Evolutionary conservation across 108 stramenopile species (phyloP), one percentile per base, ranked within the genome.

Genomic region (Stephanodiscus minutulus): DNA sequence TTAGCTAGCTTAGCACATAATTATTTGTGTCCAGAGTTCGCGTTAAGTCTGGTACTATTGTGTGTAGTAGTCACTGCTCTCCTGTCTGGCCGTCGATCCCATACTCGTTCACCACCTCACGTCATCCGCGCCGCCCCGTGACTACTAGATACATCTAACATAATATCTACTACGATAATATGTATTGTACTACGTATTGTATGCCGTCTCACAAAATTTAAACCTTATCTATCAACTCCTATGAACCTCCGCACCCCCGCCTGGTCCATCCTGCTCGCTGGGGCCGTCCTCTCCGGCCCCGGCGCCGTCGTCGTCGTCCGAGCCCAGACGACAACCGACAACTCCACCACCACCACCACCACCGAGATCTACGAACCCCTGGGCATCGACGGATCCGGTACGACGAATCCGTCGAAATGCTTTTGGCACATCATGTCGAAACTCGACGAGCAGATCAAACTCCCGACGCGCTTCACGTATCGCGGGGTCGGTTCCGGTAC

Each of bases 371-470:
- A 60, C 18, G 59, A 60, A 37, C 21, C 21, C 29, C 59, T 60
- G n/a, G 35, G 59, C 35, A n/a, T 96, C 29, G 87, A 93, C 47
- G 95, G 95, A 41, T 81, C 77, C 35, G 95, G 95, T 13, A 96
- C 95, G 12, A 96, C 95, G 18, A 96, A 96, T 64, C 95, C 95
- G 24, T 86, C 86, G 54, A 89, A 88, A 61, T 96, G 89, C 76
- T 88, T 83, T 59, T 93, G 91, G 91, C 72, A 86, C 46, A 83
- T 93, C 35, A 87, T 96, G 79, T 80, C 84, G 46, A 81, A 84
- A 46, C 67, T 89, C 61, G 53, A 80, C 28, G 81, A 79, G 17
- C 88, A 82, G 28, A 68, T 86, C 64, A 88, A 88, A 59, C 43
- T 77, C 20, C 88, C 90, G 54, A 63, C 82, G 22, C 83, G 80